Base-by-base conservation (phyloP, 352 stramenopile genomes). In the Globisporangium paddicum region DNA sequence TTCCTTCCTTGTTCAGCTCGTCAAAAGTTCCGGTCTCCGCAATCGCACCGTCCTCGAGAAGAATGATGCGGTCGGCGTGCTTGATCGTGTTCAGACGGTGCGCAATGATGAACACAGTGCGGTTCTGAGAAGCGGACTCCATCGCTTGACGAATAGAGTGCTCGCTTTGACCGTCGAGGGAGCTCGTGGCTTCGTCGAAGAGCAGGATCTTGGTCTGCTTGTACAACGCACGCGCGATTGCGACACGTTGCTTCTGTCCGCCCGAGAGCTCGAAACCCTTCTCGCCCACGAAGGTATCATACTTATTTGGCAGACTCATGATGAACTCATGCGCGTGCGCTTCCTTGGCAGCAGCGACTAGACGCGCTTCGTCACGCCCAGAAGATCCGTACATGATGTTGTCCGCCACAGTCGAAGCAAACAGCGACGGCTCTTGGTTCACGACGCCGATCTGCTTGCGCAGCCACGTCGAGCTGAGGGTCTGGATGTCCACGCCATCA, bases 221-320 rank as follows among this genome's bases (percentile, higher is more conserved):
- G 67, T 94, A 89, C 34, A 95, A 59, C 19, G 86, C 86, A 14
- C 86, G 79, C 5, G 86, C 86, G 40, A 95, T 93, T 23, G 86
- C 85, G 48, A 95, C 72, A 23, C 97, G 86, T 77, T 99, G 98
- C 71, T 99, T 98, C 73, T 99, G 95, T 28, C 95, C 95, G 48
- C 96, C 97, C 18, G 80, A 97, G 0, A 99, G 77, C 69, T 98
- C 97, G 19, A 98, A 78, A 13, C 97, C 97, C 55, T 98, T 95
- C 74, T 99, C 96, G 45, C 97, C 96, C 11, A 99, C 96, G 48
- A 97, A 86, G 1, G 97, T 99, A 37, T 99, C 89, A 76, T 97
- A 99, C 63, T 96, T 79, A 48, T 98, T 77, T 1, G 90, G 88
- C 51, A 99, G 57, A 47, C 70, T 68, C 64, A 75, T 73, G 47